Conservation (phyloP, 139 green algal species). For the Chlamydomonas schloesseri region DNA sequence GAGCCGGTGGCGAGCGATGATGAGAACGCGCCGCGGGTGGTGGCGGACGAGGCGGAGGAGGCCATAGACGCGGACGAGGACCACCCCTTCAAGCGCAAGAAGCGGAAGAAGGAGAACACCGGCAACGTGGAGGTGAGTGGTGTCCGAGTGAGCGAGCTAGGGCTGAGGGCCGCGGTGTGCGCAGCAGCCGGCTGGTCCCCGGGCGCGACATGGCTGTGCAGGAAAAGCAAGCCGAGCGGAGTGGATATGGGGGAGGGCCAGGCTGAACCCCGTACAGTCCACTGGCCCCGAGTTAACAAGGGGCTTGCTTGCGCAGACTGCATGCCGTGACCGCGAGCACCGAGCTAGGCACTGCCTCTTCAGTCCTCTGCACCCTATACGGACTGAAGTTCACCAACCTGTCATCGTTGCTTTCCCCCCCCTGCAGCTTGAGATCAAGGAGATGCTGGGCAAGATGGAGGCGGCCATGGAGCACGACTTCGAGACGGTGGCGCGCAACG, state of each 20-base stretch:
- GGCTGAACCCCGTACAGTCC: too few species aligned
- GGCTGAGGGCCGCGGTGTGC: too few species aligned
- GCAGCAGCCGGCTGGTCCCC: too few species aligned
- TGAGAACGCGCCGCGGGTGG: background rate
- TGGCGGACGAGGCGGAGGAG: constrained; percentile 47
- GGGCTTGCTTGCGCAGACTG: too few species aligned
- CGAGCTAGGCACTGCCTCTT: too few species aligned
- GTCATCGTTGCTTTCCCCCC: background rate
- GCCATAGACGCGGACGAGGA: constrained; percentile 38
- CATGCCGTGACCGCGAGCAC: too few species aligned
- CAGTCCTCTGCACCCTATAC: too few species aligned
- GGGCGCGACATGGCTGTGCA: too few species aligned
- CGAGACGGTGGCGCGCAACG: constrained; percentile 31
- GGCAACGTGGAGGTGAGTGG: constrained; percentile 39
- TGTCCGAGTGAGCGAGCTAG: background rate
- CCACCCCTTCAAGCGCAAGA: constrained; percentile 49
- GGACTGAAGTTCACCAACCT: too few species aligned
- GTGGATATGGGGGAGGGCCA: too few species aligned
- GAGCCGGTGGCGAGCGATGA: constrained; percentile 11
- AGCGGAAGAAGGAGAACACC: constrained; percentile 50
- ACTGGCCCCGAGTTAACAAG: too few species aligned
- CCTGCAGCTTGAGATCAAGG: constrained; percentile 45
- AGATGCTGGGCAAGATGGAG: constrained; percentile 60
- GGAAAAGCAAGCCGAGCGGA: too few species aligned
- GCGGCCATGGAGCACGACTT: constrained; percentile 54